Conservation (phyloP, 495 filamentous ascomycete genomes). For the Neurospora tetraspora region DNA sequence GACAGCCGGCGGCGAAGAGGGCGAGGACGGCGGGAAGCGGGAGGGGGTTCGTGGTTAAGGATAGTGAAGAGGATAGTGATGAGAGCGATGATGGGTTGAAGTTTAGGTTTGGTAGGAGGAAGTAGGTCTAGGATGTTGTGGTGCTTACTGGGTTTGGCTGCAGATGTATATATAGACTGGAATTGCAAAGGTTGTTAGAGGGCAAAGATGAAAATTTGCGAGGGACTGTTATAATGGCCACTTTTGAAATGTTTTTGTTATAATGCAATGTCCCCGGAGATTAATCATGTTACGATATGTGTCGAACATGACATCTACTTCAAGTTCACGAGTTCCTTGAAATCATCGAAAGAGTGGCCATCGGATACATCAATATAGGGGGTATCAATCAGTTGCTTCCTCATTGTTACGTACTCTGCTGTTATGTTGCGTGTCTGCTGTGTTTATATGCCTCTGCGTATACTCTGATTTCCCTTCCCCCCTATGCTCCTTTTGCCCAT, state of each 20-base stretch:
- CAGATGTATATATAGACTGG: neutral
- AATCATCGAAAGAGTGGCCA: neutral
- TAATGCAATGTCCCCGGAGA: neutral
- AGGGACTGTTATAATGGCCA: neutral
- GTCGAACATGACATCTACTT: neutral
- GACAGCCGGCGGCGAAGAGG: slow-evolving; percentile 34
- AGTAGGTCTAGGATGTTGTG: slow-evolving; percentile 1
- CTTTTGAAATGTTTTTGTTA: neutral
- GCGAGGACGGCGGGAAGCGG: slow-evolving; percentile 13
- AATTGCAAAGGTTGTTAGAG: neutral
- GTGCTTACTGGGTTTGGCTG: neutral
- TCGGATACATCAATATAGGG: neutral
- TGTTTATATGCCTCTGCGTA: neutral
- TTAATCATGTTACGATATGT: neutral
- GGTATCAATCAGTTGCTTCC: neutral
- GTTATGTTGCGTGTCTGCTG: neutral
- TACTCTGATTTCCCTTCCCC: neutral
- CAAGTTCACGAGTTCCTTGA: neutral
- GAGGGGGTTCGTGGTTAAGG: slow-evolving; percentile 15
- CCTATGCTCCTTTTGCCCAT: neutral
- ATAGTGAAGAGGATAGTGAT: slow-evolving; percentile 30
- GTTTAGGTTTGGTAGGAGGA: slow-evolving; percentile 36
- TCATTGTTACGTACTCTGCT: neutral
- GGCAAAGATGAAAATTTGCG: neutral
- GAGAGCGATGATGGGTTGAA: slow-evolving; percentile 45